phyloP scores from a whole-genome alignment of 2,329 filamentous ascomycete species.

The Cladosporium sp. region DNA sequence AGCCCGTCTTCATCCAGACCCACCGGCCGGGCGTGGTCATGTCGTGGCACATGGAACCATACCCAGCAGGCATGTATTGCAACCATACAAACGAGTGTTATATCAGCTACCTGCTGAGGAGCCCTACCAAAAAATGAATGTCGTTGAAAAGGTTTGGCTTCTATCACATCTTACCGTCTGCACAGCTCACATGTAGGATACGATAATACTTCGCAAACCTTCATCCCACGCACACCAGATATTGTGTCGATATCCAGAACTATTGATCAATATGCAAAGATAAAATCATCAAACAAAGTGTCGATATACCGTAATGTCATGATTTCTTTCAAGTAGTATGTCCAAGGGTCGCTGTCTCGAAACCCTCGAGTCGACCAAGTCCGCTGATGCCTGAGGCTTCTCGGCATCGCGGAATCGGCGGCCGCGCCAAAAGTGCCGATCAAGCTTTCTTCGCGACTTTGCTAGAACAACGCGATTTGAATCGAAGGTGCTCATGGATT shows the following conservation, averaged over 20 bases:
- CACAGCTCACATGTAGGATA: background rate
- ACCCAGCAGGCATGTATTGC: background rate
- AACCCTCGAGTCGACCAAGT: background rate
- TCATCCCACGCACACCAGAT: background rate
- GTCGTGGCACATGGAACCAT: background rate
- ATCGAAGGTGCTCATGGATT: background rate
- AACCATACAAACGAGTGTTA: background rate
- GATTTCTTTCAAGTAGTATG: no score
- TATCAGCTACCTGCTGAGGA: background rate
- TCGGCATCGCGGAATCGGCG: constrained; percentile 9
- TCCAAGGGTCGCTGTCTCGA: no score
- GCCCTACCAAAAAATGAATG: background rate
- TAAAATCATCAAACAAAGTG: no score
- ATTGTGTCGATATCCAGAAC: no score
- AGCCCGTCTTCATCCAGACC: background rate
- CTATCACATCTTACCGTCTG: background rate
- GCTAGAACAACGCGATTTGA: constrained; percentile 5
- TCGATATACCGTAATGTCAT: background rate
- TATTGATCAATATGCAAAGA: no score
- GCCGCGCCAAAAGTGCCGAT: constrained; percentile 13
- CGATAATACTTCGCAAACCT: background rate
- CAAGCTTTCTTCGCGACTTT: constrained; percentile 19
- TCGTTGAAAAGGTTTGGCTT: background rate
- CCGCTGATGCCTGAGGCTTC: constrained; percentile 12
- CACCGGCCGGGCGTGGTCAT: background rate